Evolutionary conservation across 768 basidiomycete genomes (phyloP).

Genomic region (Floccularia luteovirens): DNA sequence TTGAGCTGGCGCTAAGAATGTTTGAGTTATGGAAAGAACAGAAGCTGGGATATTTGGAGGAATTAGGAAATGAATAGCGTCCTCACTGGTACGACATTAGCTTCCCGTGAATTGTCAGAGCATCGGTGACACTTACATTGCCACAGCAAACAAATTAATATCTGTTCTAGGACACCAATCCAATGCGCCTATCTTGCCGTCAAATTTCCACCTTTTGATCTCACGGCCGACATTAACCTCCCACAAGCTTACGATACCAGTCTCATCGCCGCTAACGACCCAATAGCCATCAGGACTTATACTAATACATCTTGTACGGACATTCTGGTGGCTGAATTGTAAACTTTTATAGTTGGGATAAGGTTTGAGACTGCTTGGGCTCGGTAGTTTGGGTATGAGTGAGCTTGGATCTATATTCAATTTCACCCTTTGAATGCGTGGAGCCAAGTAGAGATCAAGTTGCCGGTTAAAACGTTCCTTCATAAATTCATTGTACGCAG

Average conservation of each 20-base stretch:
- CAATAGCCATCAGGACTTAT: constrained; percentile 87
- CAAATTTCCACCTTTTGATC: constrained; percentile 81
- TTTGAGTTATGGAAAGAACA: constrained; percentile 50
- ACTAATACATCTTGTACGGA: constrained; percentile 66
- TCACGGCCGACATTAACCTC: constrained; percentile 87
- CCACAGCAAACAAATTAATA: constrained; percentile 70
- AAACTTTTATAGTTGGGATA: constrained; percentile 88
- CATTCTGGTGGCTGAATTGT: constrained; percentile 56
- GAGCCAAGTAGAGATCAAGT: constrained; percentile 94
- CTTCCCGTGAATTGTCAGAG: too few species aligned
- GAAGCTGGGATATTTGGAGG: constrained; percentile 69
- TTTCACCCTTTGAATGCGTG: constrained; percentile 79
- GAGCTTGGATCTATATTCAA: constrained; percentile 90
- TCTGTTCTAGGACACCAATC: constrained; percentile 94
- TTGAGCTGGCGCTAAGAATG: constrained; percentile 54
- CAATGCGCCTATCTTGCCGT: constrained; percentile 70
- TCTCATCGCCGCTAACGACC: constrained; percentile 89
- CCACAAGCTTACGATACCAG: constrained; percentile 83
- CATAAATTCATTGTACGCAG: constrained; percentile 87
- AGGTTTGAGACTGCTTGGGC: constrained; percentile 83
- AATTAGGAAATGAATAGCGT: constrained; percentile 69
- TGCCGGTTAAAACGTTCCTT: constrained; percentile 91
- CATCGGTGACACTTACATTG: constrained; percentile 59
- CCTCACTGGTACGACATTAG: constrained; percentile 54
- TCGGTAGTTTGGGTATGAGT: constrained; percentile 90